Evolutionary conservation across 164 flowering plant genomes (phyloP).

Genomic region (Vitis labrusca): DNA sequence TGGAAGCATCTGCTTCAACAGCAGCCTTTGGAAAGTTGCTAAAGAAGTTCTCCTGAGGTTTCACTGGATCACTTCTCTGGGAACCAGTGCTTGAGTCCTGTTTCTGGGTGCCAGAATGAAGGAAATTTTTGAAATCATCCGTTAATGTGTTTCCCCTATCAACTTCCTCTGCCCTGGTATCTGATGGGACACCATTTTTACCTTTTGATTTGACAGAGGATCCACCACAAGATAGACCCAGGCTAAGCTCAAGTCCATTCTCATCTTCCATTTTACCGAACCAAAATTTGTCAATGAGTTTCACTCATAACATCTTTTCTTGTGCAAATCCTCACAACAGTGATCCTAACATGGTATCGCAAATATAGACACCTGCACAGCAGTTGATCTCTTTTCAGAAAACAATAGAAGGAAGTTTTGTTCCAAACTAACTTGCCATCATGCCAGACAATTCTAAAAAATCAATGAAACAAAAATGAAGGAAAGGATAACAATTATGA

Average conservation of each 20-base stretch:
- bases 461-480: neutral
- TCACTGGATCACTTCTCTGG: slow-evolving; percentile 38
- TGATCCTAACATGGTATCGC: neutral
- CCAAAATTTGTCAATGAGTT: neutral
- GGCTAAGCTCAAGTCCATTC: slow-evolving; percentile 80
- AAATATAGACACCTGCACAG: slow-evolving; percentile 1
- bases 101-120: slow-evolving; percentile 41
- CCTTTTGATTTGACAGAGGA: slow-evolving; percentile 54
- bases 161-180: slow-evolving; percentile 48
- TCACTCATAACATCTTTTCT: neutral
- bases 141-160: slow-evolving; percentile 46
- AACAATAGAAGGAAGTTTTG: neutral
- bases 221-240: slow-evolving; percentile 76
- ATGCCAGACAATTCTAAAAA: too few relatives aligned
- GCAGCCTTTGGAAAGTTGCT: slow-evolving; percentile 47
- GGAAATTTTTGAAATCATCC: slow-evolving; percentile 64
- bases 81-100: slow-evolving; percentile 31
- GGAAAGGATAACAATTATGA: neutral
- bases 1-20: slow-evolving; percentile 45
- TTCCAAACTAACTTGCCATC: neutral
- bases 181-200: slow-evolving; percentile 48
- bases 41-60: slow-evolving; percentile 61
- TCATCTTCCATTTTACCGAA: slow-evolving; percentile 71
- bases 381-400: neutral
- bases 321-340: neutral